A percentile compares a stretch with the other conserved stretches of the same genome.
Conservation (phyloP, 2,329 filamentous ascomycete genomes). For the Trichophyton benhamiae region DNA sequence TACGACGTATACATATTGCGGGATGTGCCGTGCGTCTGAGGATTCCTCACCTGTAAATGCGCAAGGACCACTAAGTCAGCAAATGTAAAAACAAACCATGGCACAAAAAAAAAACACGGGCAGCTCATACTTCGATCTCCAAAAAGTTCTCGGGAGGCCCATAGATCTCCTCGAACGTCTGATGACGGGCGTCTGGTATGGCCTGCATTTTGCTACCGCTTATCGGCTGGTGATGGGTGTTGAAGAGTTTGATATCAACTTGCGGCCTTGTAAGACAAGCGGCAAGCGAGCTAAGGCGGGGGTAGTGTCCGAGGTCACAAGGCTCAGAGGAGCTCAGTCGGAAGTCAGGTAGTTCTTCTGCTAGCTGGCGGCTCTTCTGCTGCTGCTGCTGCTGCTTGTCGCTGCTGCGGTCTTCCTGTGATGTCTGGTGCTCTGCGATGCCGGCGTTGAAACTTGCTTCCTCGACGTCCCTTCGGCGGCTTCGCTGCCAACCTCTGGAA, state of each 20-base stretch:
- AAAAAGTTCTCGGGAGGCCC: conserved; percentile 97
- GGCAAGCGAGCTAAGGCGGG: neutral
- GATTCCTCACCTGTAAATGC: conserved; percentile 64
- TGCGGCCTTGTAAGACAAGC: neutral
- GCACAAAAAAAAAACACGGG: no score
- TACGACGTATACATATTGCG: conserved; percentile 98
- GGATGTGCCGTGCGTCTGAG: conserved; percentile 85
- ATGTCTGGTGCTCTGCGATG: neutral
- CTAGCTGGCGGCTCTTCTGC: neutral
- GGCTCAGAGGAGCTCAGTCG: neutral
- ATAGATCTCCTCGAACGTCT: conserved; percentile 98
- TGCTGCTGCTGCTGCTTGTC: neutral
- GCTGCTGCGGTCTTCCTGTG: neutral
- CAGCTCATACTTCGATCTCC: conserved; percentile 65
- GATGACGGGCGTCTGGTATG: conserved; percentile 59
- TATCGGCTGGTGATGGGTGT: neutral
- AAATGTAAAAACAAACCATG: neutral
- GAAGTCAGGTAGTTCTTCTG: neutral
- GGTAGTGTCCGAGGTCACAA: neutral
- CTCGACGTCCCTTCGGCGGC: neutral
- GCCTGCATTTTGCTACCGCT: conserved; percentile 41
- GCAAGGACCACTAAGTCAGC: conserved; percentile 12
- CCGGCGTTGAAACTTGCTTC: neutral
- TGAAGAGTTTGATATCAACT: neutral
- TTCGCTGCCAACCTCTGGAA: neutral